These are phyloP conservation scores for Rhodotorula sp. DNA, from an alignment of 1,284 basidiomycete genomes.

Conservation along the genomic window DNA sequence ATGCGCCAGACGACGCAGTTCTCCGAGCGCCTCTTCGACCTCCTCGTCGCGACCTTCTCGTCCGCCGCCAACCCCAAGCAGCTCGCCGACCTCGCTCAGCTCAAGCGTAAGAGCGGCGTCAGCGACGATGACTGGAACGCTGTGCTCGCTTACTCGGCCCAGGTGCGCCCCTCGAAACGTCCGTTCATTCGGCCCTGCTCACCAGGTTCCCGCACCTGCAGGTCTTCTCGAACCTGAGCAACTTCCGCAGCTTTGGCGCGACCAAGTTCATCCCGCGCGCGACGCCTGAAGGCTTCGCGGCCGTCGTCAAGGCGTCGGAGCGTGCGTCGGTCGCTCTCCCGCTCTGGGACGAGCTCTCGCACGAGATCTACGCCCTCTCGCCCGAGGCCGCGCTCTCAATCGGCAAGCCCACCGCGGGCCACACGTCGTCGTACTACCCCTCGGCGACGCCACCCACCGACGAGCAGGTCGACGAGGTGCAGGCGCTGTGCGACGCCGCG, in stretches of 20 bases:
- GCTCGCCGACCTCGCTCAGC: slow-evolving; percentile 60
- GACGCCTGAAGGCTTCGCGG: slow-evolving; percentile 62
- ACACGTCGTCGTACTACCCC: slow-evolving; percentile 78
- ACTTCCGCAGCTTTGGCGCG: slow-evolving; percentile 64
- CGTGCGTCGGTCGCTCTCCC: slow-evolving; percentile 60
- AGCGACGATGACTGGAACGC: slow-evolving; percentile 65
- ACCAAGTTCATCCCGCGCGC: slow-evolving; percentile 78
- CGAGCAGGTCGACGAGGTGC: slow-evolving; percentile 71
- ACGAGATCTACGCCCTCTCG: slow-evolving; percentile 66
- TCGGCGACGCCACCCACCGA: slow-evolving; percentile 65
- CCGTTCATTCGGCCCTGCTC: slow-evolving; percentile 13
- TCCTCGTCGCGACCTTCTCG: slow-evolving; percentile 37
- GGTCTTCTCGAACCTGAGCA: slow-evolving; percentile 64
- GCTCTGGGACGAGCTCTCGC: slow-evolving; percentile 70
- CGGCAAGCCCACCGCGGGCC: slow-evolving; percentile 72
- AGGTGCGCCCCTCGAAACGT: slow-evolving; percentile 55
- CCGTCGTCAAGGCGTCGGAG: slow-evolving; percentile 62
- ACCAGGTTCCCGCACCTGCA: slow-evolving; percentile 45
- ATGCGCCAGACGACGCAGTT: slow-evolving; percentile 71
- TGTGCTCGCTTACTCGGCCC: slow-evolving; percentile 68
- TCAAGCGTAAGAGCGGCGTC: slow-evolving; percentile 59
- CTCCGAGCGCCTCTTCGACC: slow-evolving; percentile 38
- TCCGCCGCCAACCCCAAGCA: slow-evolving; percentile 3
- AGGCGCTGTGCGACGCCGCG: slow-evolving; percentile 69
- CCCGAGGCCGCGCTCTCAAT: slow-evolving; percentile 70